Evolutionary conservation across 768 basidiomycete species (phyloP), one percentile per base, ranked within the genome.

Genomic region (Boletus speciosus): DNA sequence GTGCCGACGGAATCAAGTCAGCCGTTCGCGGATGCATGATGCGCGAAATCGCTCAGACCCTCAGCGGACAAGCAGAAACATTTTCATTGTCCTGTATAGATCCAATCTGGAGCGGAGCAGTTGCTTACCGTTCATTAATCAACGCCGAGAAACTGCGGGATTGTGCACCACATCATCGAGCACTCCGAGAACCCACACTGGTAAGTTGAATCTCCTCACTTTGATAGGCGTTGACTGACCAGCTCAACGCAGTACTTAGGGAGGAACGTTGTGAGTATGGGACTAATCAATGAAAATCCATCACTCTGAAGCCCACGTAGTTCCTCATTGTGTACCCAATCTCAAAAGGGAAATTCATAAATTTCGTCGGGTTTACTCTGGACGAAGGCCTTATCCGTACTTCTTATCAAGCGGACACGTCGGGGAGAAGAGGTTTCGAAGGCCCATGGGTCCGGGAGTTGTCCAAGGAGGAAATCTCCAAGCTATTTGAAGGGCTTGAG

Each of bases 1-100:
- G 85, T 36, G 85, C 84, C n/a, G 86, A 88, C 58, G 85, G 85
- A 5, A 55, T 87, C 54, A 82, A 81, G 68, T 86, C 84, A 31
- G 74, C 72, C 52, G 79, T 72, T 19, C 73, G 78, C 21, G 54
- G 58, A 7, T 47, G 44, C 40, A 63, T 84, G 59, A 72, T 75
- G 54, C 55, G 58, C 1, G 68, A 71, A 51, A 47, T 67, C 23
- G 58, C 67, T 5, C 32, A 58, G 66, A 59, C 68, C 72, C 44
- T 72, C 67, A 57, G 65, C 62, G 51, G 69, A 73, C 54, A 71
- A 50, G 75, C 78, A 49, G 79, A 77, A 11, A 64, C 71, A 36
- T 73, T 68, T 52, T 64, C 76, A 34, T 64, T 75, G 51, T 69
- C 76, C 31, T 73, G 75, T 59, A 75, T 78, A 37, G 75, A 81